Evolutionary conservation across 176 grass and related monocot genomes (phyloP).

Genomic region (Carex parvula): DNA sequence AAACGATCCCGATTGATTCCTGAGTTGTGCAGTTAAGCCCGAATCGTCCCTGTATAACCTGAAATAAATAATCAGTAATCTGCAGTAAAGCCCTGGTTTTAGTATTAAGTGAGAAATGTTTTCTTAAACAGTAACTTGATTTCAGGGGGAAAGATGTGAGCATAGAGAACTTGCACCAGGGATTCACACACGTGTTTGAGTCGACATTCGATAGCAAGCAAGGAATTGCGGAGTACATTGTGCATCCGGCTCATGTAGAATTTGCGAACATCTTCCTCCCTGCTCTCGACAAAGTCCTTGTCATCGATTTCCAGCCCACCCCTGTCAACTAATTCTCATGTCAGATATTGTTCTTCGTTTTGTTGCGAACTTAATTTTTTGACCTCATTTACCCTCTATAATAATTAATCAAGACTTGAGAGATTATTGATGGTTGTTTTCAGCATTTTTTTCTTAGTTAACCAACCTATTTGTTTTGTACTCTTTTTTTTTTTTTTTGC

Average conservation of each 20-base stretch:
- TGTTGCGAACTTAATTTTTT: neutral
- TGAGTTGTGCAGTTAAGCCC: no score
- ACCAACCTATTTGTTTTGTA: no score
- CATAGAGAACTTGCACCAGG: conserved; percentile 85
- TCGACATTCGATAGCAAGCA: conserved; percentile 67
- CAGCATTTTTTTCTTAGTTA: no score
- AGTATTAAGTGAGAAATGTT: no score
- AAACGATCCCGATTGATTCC: no score
- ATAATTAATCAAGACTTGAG: no score
- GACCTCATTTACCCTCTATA: no score
- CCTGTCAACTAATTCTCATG: neutral
- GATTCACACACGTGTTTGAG: conserved; percentile 88
- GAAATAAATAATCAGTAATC: no score
- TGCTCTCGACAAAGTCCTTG: conserved; percentile 43
- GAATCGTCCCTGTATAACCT: no score
- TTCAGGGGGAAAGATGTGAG: conserved; percentile 85
- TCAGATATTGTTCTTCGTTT: neutral
- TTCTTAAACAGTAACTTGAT: neutral
- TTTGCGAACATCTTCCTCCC: conserved; percentile 57
- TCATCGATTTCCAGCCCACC: conserved; percentile 63
- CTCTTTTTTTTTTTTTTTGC: no score
- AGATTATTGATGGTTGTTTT: no score
- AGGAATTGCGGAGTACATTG: conserved; percentile 66
- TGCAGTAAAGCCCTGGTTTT: no score
- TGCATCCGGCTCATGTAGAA: conserved; percentile 62